Base-by-base conservation (phyloP, 176 grass and related monocot genomes). In the Lolium perenne region DNA sequence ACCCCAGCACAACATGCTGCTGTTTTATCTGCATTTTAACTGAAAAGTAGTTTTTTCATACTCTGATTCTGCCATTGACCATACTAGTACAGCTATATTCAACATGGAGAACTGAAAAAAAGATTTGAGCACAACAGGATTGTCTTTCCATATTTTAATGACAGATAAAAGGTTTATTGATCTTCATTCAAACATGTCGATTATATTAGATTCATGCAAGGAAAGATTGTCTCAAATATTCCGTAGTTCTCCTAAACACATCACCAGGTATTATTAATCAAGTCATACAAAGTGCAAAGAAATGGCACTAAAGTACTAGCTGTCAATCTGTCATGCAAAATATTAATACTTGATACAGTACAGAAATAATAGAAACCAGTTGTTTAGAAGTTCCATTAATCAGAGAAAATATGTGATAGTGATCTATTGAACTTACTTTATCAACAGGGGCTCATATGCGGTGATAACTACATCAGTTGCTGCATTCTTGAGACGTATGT, bases 401-500 rank as follows among this genome's bases (percentile, higher is more conserved):
- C 53, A 60, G 13, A 53, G 43, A 17, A 70, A 9, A 35, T 55
- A 51, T 53, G n/a, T 43, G 8, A 49, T 53, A 80, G 13, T 14
- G 41, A 25, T 87, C 11, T 47, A 43, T 1, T 47, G 8, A 40
- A 2, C 17, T 91, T 92, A 95, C 91, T 95, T 95, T 91, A 95
- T 95, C 82, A 95, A 26, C 15, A 92, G 53, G 0, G 93, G 91
- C 35, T 95, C 93, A 40, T 95, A 91, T 66, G 86, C 91, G 3
- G 86, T 89, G 26, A 98, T 91, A 87, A 98, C 78, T 75, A 98
- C 86, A 82, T 98, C 96, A 29, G 93, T 94, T 47, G 72, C 81
- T 84, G 91, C 91, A 86, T 89, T 84, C 86, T 92, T 95, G 68
- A 98, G 88, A 48, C 91, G 93, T 76, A 98, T 95, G 91, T 95